Conservation (phyloP, 352 stramenopile genomes). For the Phytophthora kernoviae region DNA sequence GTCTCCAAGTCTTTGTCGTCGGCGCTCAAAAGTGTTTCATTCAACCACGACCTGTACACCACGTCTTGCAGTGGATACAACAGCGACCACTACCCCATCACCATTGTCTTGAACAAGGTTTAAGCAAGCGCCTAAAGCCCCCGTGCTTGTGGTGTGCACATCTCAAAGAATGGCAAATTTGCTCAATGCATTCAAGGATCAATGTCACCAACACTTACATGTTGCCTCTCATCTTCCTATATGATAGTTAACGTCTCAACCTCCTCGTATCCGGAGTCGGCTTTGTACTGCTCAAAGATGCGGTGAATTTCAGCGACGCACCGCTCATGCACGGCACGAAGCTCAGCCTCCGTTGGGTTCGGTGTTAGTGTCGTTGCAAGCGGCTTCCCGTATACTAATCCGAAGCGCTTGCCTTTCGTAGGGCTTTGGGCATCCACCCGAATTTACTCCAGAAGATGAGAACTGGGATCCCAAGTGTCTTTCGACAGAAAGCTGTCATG, state of each 20-base stretch:
- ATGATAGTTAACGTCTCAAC: constrained; percentile 37
- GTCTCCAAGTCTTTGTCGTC: constrained; percentile 54
- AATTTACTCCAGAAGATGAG: constrained; percentile 48
- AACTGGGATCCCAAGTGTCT: constrained; percentile 32
- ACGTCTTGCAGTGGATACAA: constrained; percentile 57
- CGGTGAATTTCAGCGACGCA: constrained; percentile 34
- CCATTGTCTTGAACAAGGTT: constrained; percentile 27
- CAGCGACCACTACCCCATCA: constrained; percentile 66
- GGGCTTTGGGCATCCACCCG: constrained; percentile 39
- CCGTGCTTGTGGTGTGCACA: background rate
- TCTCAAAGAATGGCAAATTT: background rate
- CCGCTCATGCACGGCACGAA: constrained; percentile 28
- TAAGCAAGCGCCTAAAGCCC: too few species aligned
- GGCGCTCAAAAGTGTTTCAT: constrained; percentile 44
- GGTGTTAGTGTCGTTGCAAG: constrained; percentile 21
- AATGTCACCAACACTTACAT: background rate
- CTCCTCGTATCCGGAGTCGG: constrained; percentile 37
- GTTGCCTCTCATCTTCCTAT: constrained; percentile 1
- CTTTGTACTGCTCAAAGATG: constrained; percentile 42
- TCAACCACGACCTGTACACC: constrained; percentile 59
- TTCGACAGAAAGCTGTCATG: constrained; percentile 36
- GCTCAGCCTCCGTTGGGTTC: constrained; percentile 33
- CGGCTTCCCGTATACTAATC: constrained; percentile 45
- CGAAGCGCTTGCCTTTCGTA: constrained; percentile 34
- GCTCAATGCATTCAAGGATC: background rate